Evolutionary conservation across 768 basidiomycete species (phyloP).

Genomic region (Auriscalpium orientale): DNA sequence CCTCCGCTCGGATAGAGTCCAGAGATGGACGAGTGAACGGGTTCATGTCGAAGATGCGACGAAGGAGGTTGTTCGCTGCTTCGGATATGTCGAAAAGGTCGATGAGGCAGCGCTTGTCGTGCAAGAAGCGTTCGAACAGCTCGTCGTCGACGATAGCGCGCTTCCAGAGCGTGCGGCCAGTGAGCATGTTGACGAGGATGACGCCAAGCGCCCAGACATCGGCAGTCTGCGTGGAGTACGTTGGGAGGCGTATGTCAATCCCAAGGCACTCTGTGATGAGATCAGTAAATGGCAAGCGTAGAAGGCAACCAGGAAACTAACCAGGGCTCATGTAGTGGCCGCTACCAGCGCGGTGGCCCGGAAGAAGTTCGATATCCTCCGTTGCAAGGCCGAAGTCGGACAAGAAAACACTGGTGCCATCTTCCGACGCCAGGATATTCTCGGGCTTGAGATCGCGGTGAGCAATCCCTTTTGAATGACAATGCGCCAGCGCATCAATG

Average conservation of each 20-base stretch:
- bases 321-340: not conserved
- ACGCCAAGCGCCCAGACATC: conserved; percentile 11
- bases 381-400: conserved; percentile 42
- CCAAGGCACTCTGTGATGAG: not conserved
- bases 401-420: conserved; percentile 30
- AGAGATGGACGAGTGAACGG: conserved; percentile 57
- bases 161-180: not conserved
- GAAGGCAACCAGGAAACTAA: not conserved
- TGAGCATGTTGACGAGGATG: conserved; percentile 8
- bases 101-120: not conserved
- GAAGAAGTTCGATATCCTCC: not conserved
- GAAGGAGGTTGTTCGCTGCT: conserved; percentile 37
- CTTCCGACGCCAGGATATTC: conserved; percentile 35
- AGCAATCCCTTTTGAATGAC: conserved; percentile 37
- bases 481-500: conserved; percentile 39
- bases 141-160: not conserved
- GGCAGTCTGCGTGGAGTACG: conserved; percentile 1
- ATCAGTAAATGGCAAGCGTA: not conserved
- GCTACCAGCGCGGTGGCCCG: not conserved
- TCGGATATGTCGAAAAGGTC: conserved; percentile 21
- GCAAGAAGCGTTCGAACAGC: not conserved
- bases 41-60: conserved; percentile 57
- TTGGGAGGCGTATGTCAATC: not conserved
- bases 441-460: conserved; percentile 51
- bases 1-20: conserved; percentile 45